Conservation (phyloP, 768 basidiomycete genomes). For the Naematelia encephala region DNA sequence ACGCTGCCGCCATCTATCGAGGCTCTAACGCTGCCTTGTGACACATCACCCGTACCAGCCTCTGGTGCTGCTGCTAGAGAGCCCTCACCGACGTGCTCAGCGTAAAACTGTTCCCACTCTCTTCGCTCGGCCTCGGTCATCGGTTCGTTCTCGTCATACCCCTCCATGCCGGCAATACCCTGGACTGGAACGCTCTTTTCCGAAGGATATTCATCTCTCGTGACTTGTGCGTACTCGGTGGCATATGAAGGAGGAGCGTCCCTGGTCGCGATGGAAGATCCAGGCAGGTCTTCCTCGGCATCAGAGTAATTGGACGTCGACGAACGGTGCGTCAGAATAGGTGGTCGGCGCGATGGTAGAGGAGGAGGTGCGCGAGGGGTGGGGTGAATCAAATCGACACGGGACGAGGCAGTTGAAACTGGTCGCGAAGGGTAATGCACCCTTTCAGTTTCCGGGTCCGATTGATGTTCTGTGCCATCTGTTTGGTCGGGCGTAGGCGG, state of each 20-base stretch:
- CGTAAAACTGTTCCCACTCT: slow-evolving; percentile 36
- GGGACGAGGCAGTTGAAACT: slow-evolving; percentile 9
- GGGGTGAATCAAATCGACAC: slow-evolving; percentile 2
- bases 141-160: slow-evolving; percentile 6
- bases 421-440: slow-evolving; percentile 12
- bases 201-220: background rate
- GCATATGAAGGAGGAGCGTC: slow-evolving; percentile 1
- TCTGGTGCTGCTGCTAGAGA: background rate
- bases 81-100: slow-evolving; percentile 14
- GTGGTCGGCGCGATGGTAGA: slow-evolving; percentile 10
- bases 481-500: slow-evolving; percentile 44
- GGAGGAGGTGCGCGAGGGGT: background rate
- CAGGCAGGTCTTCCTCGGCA: slow-evolving; percentile 7
- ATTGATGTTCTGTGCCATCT: slow-evolving; percentile 29
- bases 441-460: slow-evolving; percentile 32
- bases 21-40: background rate
- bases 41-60: background rate
- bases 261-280: background rate
- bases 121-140: slow-evolving; percentile 35
- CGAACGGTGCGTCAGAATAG: slow-evolving; percentile 10
- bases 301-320: slow-evolving; percentile 28
- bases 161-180: slow-evolving; percentile 6
- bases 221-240: background rate
- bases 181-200: background rate
- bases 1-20: background rate